These are phyloP conservation scores for Narthecium ossifragum DNA, from an alignment of 106 monocot species.

Conservation along the genomic window DNA sequence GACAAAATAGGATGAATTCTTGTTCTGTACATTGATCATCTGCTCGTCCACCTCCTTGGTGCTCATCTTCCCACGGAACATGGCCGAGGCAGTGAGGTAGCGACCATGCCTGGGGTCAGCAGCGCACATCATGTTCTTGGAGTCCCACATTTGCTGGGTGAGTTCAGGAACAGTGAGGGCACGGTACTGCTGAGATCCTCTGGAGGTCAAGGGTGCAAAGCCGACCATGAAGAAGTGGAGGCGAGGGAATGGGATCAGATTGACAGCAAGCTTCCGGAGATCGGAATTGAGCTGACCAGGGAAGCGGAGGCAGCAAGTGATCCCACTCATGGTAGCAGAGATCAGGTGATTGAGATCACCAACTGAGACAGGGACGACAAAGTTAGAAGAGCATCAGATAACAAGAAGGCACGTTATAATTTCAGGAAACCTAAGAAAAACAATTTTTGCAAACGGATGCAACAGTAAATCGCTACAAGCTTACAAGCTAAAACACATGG, in stretches of 20 bases:
- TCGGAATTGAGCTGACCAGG: slow-evolving; percentile 53
- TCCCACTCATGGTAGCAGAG: slow-evolving; percentile 59
- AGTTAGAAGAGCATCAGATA: neutral
- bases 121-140: slow-evolving; percentile 78
- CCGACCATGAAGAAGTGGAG: slow-evolving; percentile 58
- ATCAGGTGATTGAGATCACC: slow-evolving; percentile 62
- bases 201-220: slow-evolving; percentile 51
- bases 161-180: slow-evolving; percentile 57
- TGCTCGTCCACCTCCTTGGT: slow-evolving; percentile 18
- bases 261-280: slow-evolving; percentile 38
- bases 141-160: slow-evolving; percentile 67
- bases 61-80: slow-evolving; percentile 45
- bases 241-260: slow-evolving; percentile 39
- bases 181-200: slow-evolving; percentile 60
- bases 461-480: no score
- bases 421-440: neutral
- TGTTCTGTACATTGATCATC: slow-evolving; percentile 23
- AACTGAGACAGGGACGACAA: slow-evolving; percentile 24
- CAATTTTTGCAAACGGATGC: no score
- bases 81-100: slow-evolving; percentile 53
- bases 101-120: slow-evolving; percentile 60
- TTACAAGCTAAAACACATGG: no score
- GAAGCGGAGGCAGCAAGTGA: slow-evolving; percentile 60
- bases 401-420: neutral
- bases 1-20: slow-evolving; percentile 17